A percentile compares a stretch with the other conserved stretches of the same genome.
Conservation (phyloP, 306 rosid genomes). For the Cercis canadensis region DNA sequence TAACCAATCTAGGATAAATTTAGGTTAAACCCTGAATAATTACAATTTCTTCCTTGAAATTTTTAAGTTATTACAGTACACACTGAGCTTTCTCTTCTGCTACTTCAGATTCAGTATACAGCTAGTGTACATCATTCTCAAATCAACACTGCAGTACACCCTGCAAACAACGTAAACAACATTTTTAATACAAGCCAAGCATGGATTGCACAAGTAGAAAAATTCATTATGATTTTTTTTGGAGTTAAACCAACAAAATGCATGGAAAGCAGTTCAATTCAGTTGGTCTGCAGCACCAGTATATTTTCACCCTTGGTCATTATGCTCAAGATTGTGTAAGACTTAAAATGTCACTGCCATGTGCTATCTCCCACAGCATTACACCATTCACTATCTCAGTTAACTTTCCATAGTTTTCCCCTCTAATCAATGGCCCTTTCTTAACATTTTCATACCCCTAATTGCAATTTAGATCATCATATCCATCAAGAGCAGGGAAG, state of each 20-base stretch:
- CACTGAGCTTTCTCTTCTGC: constrained; percentile 40
- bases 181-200: not conserved
- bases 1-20: constrained; percentile 35
- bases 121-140: too few relatives aligned
- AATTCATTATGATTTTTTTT: too few relatives aligned
- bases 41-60: constrained; percentile 35
- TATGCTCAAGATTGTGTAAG: not conserved
- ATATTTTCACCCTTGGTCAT: too few relatives aligned
- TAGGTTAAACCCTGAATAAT: constrained; percentile 35
- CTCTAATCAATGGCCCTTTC: constrained; percentile 38
- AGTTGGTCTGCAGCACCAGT: too few relatives aligned
- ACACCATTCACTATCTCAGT: too few relatives aligned
- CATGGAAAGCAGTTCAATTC: not conserved
- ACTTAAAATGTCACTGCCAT: not conserved
- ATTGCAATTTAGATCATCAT: constrained; percentile 32
- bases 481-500: constrained; percentile 2
- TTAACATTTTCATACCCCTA: constrained; percentile 29
- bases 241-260: not conserved
- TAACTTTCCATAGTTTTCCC: constrained; percentile 44
- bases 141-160: constrained; percentile 45
- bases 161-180: constrained; percentile 46
- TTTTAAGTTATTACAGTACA: constrained; percentile 28
- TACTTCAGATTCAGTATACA: constrained; percentile 30
- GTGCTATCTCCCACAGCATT: too few relatives aligned
- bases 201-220: too few relatives aligned